These are phyloP conservation scores for Russula brevipes DNA, from an alignment of 768 basidiomycete genomes.

Conservation along the genomic window DNA sequence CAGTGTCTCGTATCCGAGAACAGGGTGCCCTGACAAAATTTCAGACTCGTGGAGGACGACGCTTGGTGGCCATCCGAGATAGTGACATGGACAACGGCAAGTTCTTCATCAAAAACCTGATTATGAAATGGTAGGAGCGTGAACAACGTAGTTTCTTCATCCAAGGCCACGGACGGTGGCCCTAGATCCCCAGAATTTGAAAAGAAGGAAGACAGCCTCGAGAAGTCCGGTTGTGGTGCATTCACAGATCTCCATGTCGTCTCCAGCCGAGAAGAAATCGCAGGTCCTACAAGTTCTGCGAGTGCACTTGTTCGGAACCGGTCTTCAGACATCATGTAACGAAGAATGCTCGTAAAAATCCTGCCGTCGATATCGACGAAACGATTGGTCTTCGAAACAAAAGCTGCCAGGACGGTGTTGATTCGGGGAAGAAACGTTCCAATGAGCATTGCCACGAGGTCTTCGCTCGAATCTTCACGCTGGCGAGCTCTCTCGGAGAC, in stretches of 20 bases:
- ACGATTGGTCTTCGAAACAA: constrained; percentile 24
- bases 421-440: constrained; percentile 39
- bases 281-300: constrained; percentile 31
- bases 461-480: constrained; percentile 28
- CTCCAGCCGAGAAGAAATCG: constrained; percentile 27
- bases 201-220: constrained; percentile 24
- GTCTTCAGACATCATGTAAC: constrained; percentile 32
- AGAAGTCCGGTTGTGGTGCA: constrained; percentile 29
- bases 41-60: constrained; percentile 28
- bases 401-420: constrained; percentile 32
- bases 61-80: constrained; percentile 26
- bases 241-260: constrained; percentile 28
- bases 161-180: constrained; percentile 24
- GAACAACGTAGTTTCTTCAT: background rate
- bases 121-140: constrained; percentile 38
- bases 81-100: constrained; percentile 34
- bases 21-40: constrained; percentile 37
- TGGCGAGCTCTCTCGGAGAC: constrained; percentile 25
- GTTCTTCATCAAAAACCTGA: constrained; percentile 39
- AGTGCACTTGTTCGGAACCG: constrained; percentile 11
- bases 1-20: constrained; percentile 55
- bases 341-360: constrained; percentile 45
- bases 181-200: background rate
- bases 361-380: constrained; percentile 50
- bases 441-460: constrained; percentile 34